Evolutionary conservation across 495 filamentous ascomycete genomes (phyloP), one percentile per base, ranked within the genome.

Genomic region (Podospora sp.): DNA sequence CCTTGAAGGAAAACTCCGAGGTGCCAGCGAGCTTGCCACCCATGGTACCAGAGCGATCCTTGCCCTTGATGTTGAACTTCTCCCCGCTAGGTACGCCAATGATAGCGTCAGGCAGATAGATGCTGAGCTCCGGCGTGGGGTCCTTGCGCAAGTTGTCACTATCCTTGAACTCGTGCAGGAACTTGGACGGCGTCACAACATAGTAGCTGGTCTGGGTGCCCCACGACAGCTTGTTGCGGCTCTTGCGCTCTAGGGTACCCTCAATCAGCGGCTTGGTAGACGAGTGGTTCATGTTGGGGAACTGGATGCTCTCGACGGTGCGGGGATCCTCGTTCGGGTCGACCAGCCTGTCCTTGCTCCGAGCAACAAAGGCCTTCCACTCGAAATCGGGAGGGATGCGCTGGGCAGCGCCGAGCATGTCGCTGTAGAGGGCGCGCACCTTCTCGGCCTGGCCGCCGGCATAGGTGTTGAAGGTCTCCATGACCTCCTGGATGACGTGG

Each of bases 11-110:
- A n/a, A 87, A 73, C 71, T 87, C 85, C 2, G 82, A 79, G 8
- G 78, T 76, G 11, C 85, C 85, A 0, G 82, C 78, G 27, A 87
- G 72, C 73, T 83, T 86, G 78, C 80, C 80, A 68, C 82, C 79
- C 62, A 87, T 68, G 53, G 76, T 78, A 66, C 78, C 79, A 64
- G 79, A 79, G 62, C 78, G 85, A 73, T 98, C 92, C 79, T 98
- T 99, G 71, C 95, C 96, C 82, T 97, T 97, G 76, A 99, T 83
- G 71, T 86, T 90, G 87, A 99, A 97, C 76, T 96, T 97, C 69
- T 86, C 83, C 51, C 89, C 93, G 68, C 83, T 86, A 50, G 92
- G 83, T 5, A 84, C 83, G 64, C 94, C 92, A 65, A 98, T 83
- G 25, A 86, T 79, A 72, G 94, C 96, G 74, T 99, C 96, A 53